Conservation (phyloP, 345 rosid species). For the Citrus sp. region DNA sequence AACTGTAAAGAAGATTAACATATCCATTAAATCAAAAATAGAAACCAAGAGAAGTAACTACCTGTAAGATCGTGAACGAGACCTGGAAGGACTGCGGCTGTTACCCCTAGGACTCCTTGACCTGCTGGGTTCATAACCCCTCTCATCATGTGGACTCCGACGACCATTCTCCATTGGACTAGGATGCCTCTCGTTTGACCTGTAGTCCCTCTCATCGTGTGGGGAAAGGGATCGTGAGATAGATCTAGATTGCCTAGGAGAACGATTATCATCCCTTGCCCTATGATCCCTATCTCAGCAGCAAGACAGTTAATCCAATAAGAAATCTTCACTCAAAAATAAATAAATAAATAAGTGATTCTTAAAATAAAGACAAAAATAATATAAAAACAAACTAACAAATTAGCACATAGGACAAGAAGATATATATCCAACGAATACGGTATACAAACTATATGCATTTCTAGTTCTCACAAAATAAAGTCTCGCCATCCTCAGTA, state of each 20-base stretch:
- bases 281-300: slow-evolving; percentile 40
- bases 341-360: not conserved
- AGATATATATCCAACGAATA: not conserved
- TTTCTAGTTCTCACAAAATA: slow-evolving; percentile 6
- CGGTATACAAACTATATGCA: slow-evolving; percentile 6
- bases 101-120: slow-evolving; percentile 46
- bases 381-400: not conserved
- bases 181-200: slow-evolving; percentile 38
- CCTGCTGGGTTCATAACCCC: slow-evolving; percentile 34
- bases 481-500: not conserved
- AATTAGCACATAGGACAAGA: slow-evolving; percentile 1
- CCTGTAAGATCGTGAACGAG: slow-evolving; percentile 54
- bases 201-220: slow-evolving; percentile 35
- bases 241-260: slow-evolving; percentile 54
- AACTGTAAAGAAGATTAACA: not conserved
- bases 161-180: slow-evolving; percentile 46
- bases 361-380: not conserved
- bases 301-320: not conserved
- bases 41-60: slow-evolving; percentile 13
- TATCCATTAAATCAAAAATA: not conserved
- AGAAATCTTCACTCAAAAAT: slow-evolving; percentile 6
- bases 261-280: slow-evolving; percentile 40
- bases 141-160: slow-evolving; percentile 37
- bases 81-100: slow-evolving; percentile 43
- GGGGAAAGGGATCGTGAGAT: slow-evolving; percentile 57